phyloP scores from a whole-genome alignment of 352 stramenopile species.

The Phytophthora agathidicida region DNA sequence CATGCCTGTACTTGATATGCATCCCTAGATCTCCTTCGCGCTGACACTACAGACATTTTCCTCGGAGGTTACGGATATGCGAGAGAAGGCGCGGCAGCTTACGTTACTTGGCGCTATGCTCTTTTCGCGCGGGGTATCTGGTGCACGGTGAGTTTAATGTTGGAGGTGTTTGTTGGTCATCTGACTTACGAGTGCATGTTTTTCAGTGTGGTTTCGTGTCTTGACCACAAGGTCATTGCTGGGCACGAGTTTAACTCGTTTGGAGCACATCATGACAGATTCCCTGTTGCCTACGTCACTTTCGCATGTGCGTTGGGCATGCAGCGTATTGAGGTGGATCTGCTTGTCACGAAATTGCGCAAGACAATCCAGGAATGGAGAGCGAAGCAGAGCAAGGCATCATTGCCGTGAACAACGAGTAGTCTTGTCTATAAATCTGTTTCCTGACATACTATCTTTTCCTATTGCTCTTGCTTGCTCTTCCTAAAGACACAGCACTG shows the following conservation, averaged over 20 bases:
- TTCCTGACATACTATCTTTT: conserved; percentile 31
- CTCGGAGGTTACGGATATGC: conserved; percentile 20
- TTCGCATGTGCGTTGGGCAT: conserved; percentile 97
- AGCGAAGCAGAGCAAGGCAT: conserved; percentile 35
- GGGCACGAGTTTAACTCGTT: conserved; percentile 92
- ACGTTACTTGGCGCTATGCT: conserved; percentile 98
- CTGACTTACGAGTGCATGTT: conserved; percentile 6
- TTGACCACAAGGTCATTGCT: conserved; percentile 89
- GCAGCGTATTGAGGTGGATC: conserved; percentile 89
- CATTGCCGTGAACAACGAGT: conserved; percentile 9
- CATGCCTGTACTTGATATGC: background rate
- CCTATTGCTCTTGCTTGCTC: conserved; percentile 8
- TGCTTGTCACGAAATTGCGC: conserved; percentile 92
- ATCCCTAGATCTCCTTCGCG: conserved; percentile 84
- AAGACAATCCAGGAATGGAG: conserved; percentile 92
- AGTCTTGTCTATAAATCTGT: conserved; percentile 38
- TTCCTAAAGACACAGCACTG: background rate
- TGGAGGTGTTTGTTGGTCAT: background rate
- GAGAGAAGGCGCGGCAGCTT: conserved; percentile 47
- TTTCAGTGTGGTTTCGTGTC: conserved; percentile 87
- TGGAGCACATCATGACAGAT: conserved; percentile 90
- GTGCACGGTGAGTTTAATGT: conserved; percentile 74
- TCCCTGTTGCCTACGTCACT: conserved; percentile 95
- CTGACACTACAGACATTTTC: conserved; percentile 91
- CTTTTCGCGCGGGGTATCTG: conserved; percentile 96